A percentile compares a stretch with the other conserved stretches of the same genome.
These are phyloP conservation scores for Saccharomycopsis selenospora DNA, from an alignment of 805 yeast genomes.

Conservation along the genomic window DNA sequence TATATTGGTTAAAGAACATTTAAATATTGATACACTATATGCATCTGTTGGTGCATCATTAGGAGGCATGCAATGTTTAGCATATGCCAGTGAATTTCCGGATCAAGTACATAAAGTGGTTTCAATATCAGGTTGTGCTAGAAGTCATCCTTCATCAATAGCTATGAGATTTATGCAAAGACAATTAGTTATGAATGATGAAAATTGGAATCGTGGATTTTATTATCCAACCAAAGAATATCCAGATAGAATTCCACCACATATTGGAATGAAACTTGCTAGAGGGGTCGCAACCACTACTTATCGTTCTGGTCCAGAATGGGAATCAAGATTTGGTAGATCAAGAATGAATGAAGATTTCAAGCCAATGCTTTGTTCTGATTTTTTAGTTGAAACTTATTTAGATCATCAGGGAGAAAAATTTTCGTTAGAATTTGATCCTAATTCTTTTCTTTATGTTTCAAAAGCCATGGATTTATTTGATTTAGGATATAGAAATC, in stretches of 20 bases:
- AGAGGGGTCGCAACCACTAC: slow-evolving; percentile 92
- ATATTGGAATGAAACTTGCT: slow-evolving; percentile 90
- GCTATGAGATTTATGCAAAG: slow-evolving; percentile 92
- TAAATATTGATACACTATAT: slow-evolving; percentile 56
- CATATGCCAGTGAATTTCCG: slow-evolving; percentile 79
- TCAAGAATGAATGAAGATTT: slow-evolving; percentile 73
- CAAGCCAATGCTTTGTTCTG: slow-evolving; percentile 88
- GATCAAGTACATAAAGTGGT: slow-evolving; percentile 65
- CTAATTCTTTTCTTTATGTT: slow-evolving; percentile 79
- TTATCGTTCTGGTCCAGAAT: slow-evolving; percentile 92
- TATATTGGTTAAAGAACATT: slow-evolving; percentile 51
- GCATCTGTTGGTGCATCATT: slow-evolving; percentile 87
- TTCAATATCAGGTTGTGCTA: slow-evolving; percentile 86
- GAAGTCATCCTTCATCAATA: slow-evolving; percentile 89
- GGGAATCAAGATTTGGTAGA: slow-evolving; percentile 90
- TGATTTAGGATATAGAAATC: slow-evolving; percentile 55
- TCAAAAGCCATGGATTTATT: slow-evolving; percentile 94
- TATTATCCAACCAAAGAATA: slow-evolving; percentile 48
- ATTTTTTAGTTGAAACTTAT: slow-evolving; percentile 85
- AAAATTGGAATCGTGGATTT: slow-evolving; percentile 89
- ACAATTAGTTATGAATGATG: slow-evolving; percentile 90
- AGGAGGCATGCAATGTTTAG: slow-evolving; percentile 99
- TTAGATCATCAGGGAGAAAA: slow-evolving; percentile 93
- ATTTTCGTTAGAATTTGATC: slow-evolving; percentile 84
- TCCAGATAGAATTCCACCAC: slow-evolving; percentile 63